Conservation (phyloP, 768 basidiomycete species). For the Psilocybe subaeruginosa region DNA sequence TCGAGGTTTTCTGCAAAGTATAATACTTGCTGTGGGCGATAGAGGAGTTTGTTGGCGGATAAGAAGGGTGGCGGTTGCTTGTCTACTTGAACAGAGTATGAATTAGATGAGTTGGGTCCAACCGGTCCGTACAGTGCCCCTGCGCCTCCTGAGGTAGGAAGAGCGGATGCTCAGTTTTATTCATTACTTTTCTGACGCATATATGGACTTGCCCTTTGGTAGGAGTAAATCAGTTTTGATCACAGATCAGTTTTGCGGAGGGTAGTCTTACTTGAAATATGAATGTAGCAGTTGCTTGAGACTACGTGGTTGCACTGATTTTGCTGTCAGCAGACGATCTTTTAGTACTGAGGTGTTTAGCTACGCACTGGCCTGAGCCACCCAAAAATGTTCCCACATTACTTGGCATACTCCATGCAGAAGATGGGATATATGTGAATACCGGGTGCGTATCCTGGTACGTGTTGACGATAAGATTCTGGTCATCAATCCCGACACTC, state of each 20-base stretch:
- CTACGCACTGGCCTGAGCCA: conserved; percentile 16
- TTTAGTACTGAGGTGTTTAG: conserved; percentile 2
- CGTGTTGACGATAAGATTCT: conserved; percentile 25
- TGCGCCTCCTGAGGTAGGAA: conserved; percentile 25
- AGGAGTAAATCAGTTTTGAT: no score
- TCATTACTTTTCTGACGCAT: background rate
- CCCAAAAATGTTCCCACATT: conserved; percentile 13
- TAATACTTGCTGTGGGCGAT: conserved; percentile 16
- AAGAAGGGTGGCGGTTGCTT: conserved; percentile 7
- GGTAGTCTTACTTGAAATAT: conserved; percentile 14
- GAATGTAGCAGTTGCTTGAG: conserved; percentile 9
- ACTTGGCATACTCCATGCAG: conserved; percentile 14
- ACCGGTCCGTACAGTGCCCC: conserved; percentile 43
- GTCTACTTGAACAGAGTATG: conserved; percentile 35
- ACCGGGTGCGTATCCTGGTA: conserved; percentile 25
- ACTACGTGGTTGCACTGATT: conserved; percentile 9
- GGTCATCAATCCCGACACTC: conserved; percentile 21
- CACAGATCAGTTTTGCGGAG: no score
- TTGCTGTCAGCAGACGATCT: background rate
- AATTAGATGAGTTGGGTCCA: conserved; percentile 28
- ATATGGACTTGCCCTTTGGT: background rate
- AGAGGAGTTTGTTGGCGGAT: conserved; percentile 7
- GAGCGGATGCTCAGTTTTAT: background rate
- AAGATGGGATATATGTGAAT: conserved; percentile 24
- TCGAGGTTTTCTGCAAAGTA: conserved; percentile 18